Evolutionary conservation across 306 rosid genomes (phyloP).

Genomic region (Malus sylvestris): DNA sequence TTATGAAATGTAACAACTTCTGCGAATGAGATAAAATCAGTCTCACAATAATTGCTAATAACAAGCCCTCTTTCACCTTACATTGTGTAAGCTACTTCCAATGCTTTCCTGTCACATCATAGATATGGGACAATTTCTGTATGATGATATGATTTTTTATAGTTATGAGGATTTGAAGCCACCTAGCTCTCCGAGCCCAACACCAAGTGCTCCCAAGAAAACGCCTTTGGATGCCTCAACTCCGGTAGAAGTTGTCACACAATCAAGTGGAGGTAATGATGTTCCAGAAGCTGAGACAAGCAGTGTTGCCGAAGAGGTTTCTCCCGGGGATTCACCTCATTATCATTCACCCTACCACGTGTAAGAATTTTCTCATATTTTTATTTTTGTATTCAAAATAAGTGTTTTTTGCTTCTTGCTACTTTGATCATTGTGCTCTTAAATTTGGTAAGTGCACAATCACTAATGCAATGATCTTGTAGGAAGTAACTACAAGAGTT

Average conservation of each 20-base stretch:
- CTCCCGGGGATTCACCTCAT: conserved; percentile 26
- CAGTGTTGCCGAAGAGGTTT: conserved; percentile 8
- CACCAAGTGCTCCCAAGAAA: conserved; percentile 34
- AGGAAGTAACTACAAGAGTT: background rate
- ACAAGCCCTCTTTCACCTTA: conserved; percentile 48
- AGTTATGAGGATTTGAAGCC: conserved; percentile 62
- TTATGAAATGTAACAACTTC: background rate
- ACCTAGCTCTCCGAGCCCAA: conserved; percentile 54
- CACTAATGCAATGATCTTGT: background rate
- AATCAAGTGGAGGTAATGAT: conserved; percentile 18
- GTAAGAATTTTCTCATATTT: conserved; percentile 22
- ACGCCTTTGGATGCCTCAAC: conserved; percentile 19
- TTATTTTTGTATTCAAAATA: background rate
- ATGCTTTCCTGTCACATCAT: background rate
- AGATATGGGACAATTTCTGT: background rate
- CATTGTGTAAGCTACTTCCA: conserved; percentile 36
- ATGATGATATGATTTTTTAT: conserved; percentile 12
- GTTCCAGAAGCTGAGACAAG: conserved; percentile 1
- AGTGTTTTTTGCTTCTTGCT: background rate
- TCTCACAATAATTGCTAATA: conserved; percentile 15
- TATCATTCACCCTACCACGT: conserved; percentile 35
- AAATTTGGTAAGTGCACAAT: background rate
- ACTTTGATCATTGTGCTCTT: background rate
- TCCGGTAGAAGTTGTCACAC: conserved; percentile 13
- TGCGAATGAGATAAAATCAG: conserved; percentile 28